phyloP scores from a whole-genome alignment of 768 basidiomycete genomes.

The Psilocybe cyanescens region DNA sequence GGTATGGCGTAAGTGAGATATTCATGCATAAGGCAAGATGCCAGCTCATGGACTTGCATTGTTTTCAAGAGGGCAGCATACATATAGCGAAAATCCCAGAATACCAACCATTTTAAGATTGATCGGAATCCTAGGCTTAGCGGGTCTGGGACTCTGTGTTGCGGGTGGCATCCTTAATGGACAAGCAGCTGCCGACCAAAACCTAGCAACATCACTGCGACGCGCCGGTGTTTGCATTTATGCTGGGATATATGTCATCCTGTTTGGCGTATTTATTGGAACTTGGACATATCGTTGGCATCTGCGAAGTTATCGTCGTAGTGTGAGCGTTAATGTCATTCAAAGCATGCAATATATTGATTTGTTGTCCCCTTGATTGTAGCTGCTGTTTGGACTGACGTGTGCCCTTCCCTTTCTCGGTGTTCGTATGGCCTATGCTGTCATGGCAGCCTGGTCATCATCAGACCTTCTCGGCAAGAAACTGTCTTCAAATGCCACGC shows the following conservation, averaged over 20 bases:
- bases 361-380: conserved; percentile 2
- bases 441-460: conserved; percentile 63
- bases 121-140: conserved; percentile 38
- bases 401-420: conserved; percentile 63
- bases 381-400: conserved; percentile 63
- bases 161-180: conserved; percentile 52
- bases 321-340: conserved; percentile 32
- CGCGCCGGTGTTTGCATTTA: conserved; percentile 47
- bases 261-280: conserved; percentile 43
- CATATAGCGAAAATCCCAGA: conserved; percentile 53
- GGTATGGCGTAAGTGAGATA: conserved; percentile 48
- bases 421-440: conserved; percentile 57
- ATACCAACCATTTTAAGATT: conserved; percentile 40
- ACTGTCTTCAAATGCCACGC: conserved; percentile 40
- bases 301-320: conserved; percentile 48
- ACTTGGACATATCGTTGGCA: conserved; percentile 51
- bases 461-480: conserved; percentile 43
- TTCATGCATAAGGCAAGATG: neutral
- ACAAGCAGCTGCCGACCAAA: conserved; percentile 33
- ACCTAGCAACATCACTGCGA: conserved; percentile 42
- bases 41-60: neutral
- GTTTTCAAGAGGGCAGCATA: conserved; percentile 47
- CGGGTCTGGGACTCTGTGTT: conserved; percentile 44
- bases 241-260: conserved; percentile 41
- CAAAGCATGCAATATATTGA: neutral